Base-by-base conservation (phyloP, 495 filamentous ascomycete genomes). In the Neurospora tetraspora region DNA sequence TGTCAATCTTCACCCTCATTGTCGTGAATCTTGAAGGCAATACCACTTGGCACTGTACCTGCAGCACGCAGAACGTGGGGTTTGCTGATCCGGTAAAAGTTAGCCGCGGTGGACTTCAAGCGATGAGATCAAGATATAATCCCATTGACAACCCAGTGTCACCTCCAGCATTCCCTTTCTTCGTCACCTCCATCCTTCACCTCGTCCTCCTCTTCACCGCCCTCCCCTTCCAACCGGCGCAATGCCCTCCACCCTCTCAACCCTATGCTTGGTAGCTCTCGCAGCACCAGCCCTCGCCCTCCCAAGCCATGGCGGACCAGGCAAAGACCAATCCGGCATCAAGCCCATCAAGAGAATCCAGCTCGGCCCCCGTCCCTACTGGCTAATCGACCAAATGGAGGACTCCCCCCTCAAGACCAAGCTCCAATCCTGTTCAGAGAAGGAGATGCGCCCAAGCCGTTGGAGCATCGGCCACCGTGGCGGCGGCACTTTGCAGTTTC, bases 381-480 rank as follows among this genome's bases (percentile, higher is more conserved):
- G 83, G 77, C 81, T 91, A 9, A 80, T 91, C 72, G 80, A 88
- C 74, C 80, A 89, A 72, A 89, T 91, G 87, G 85, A 86, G 45
- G 83, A 85, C 8, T 82, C 86, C 0, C 82, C 84, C 45, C 79
- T 91, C 74, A 91, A 90, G 78, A 73, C 79, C 16, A 83, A 86
- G 77, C 82, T 91, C 36, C 79, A 84, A 12, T 82, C 84, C 0
- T 91, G 89, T 80, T 78, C 80, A 7, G 86, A 89, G 69, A 79
- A 75, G 75, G 59, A 76, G 18, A 78, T 80, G 70, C 77, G 73
- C 16, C 78, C 80, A 7, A 82, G 84, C 23, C 77, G 79, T 39
- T 89, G 87, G 75, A 82, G 82, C 77, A 87, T 90, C 77, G 84
- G 83, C 23, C 89, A 91, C 71, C 87, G 89, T 27, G 89, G 89